Evolutionary conservation across 345 rosid genomes (phyloP), one percentile per base, ranked within the genome.

Genomic region (Arabis alpina): DNA sequence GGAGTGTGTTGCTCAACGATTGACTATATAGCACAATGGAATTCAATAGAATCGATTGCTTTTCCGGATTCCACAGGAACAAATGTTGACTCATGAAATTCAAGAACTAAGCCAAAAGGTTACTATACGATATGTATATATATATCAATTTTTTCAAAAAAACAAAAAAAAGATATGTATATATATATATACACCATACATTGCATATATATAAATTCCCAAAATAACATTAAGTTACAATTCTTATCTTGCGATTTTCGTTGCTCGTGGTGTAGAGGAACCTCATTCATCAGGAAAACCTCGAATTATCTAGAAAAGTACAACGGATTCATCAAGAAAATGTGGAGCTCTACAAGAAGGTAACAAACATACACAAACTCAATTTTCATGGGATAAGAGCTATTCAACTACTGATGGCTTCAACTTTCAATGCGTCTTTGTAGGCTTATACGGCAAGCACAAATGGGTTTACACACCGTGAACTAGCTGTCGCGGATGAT

Each of bases 51-150:
- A 53, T 27, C 56, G 2, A 52, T 55, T 62, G 5, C 12, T 76
- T 70, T 57, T 57, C 4, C 23, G 36, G 63, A 47, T 77, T 68
- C 57, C 68, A 72, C 85, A 86, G 91, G 88, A 84, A 64, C 87
- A 78, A 66, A 61, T 77, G 45, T 62, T 82, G 67, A 68, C 64
- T 13, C 78, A 81, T 64, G 86, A 87, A 72, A 82, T 87, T 77
- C 75, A 84, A 78, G 83, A 83, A 62, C 86, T 84, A 44, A 70
- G 57, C 76, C 50, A 57, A 73, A 83, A 84, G 92, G 92, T 85
- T 12, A 52, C 24, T 15, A 61, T 27, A 0, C 40, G 60, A 39
- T n/a, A 48, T 66, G 6, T 39, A 28, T 2, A 13, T 15, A 40
- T n/a, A n/a, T n/a, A n/a, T n/a, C n/a, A n/a, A n/a, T n/a, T n/a